Evolutionary conservation across 345 rosid species (phyloP).

Genomic region (Syzygium aqueum): DNA sequence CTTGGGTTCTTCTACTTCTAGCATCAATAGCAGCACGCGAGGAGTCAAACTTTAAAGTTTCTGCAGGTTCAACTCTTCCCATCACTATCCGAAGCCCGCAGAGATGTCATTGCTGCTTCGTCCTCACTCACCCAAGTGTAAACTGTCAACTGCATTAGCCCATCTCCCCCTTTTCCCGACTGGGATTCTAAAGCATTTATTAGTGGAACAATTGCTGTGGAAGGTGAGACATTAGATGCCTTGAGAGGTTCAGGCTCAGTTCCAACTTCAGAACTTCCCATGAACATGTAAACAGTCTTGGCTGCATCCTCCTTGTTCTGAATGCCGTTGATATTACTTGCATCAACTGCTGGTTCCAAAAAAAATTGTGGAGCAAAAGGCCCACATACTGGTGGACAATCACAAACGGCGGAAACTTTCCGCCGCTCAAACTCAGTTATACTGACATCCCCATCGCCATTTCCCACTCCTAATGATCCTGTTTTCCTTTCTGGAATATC

Average conservation of each 20-base stretch:
- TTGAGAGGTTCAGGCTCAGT: background rate
- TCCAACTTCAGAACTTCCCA: background rate
- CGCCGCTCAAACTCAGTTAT: background rate
- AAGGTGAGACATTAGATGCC: background rate
- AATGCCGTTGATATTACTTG: background rate
- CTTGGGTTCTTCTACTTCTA: conserved; percentile 29
- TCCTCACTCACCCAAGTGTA: background rate
- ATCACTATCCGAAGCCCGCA: background rate
- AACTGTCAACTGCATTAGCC: background rate
- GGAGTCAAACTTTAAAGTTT: background rate
- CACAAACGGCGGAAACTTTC: background rate
- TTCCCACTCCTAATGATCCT: background rate
- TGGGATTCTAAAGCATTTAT: background rate
- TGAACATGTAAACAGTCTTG: background rate
- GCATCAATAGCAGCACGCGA: background rate
- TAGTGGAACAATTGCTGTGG: background rate
- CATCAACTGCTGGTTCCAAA: background rate
- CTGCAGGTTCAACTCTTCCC: background rate
- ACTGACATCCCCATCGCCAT: background rate
- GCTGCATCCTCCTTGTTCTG: background rate
- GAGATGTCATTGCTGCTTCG: background rate
- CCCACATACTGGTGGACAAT: background rate
- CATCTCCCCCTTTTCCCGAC: background rate
- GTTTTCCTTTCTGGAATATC: background rate
- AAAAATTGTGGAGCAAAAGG: background rate